Percentiles rank a stretch among this genome's conserved stretches.
Conservation (phyloP, 2,329 filamentous ascomycete species). For the Talaromyces marneffei region DNA sequence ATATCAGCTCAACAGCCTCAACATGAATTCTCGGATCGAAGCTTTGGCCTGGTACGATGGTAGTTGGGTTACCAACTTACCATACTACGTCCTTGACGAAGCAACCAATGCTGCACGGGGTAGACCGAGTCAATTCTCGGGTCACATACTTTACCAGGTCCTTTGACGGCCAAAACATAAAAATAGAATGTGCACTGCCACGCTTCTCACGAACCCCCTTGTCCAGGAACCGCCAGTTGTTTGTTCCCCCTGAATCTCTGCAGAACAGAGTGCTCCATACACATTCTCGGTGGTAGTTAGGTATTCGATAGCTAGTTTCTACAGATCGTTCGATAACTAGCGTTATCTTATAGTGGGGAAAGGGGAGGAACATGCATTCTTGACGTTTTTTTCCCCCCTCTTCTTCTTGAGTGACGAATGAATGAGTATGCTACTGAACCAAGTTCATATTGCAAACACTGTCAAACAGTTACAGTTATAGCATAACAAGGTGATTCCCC, state of each 20-base stretch:
- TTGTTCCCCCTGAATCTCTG: slow-evolving; percentile 3
- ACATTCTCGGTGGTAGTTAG: not conserved
- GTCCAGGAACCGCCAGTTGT: not conserved
- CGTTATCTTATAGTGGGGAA: slow-evolving; percentile 5
- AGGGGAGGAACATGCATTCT: not conserved
- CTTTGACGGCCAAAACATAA: not conserved
- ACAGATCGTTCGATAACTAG: slow-evolving; percentile 3
- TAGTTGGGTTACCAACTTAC: not conserved
- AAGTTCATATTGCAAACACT: no score
- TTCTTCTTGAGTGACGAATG: not conserved
- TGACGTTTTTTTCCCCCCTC: no score
- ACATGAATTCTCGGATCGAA: not conserved
- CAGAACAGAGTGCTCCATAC: not conserved
- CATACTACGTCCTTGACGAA: not conserved
- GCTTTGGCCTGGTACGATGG: not conserved
- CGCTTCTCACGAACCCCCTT: not conserved
- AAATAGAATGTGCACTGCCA: slow-evolving; percentile 13
- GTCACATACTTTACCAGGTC: not conserved
- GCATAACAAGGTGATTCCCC: no score
- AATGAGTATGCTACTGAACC: not conserved
- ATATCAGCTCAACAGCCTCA: not conserved
- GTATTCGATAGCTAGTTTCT: not conserved
- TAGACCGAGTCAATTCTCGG: not conserved
- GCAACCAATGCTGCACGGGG: not conserved
- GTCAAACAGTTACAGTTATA: no score